These are phyloP conservation scores for Candida sp. DNA, from an alignment of 1,139 yeast species.

Conservation along the genomic window DNA sequence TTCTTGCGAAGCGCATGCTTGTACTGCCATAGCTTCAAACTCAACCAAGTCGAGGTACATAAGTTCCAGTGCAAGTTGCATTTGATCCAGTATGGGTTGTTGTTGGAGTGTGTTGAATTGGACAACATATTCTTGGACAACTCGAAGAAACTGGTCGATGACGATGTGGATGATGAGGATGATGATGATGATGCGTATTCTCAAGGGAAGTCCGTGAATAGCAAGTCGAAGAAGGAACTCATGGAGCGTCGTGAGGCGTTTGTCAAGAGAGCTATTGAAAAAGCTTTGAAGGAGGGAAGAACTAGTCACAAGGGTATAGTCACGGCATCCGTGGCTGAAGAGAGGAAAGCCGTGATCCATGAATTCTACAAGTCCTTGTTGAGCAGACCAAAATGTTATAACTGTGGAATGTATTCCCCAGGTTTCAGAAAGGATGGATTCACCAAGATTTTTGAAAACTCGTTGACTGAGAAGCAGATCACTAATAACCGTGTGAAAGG, in stretches of 20 bases:
- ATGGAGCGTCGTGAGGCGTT: constrained; percentile 66
- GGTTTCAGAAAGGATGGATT: constrained; percentile 94
- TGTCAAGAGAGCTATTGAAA: constrained; percentile 71
- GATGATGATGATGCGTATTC: constrained; percentile 20
- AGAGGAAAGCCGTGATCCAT: constrained; percentile 77
- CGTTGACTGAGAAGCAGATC: constrained; percentile 80
- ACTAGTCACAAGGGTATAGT: constrained; percentile 68
- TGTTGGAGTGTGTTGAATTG: constrained; percentile 75
- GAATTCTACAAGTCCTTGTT: constrained; percentile 77
- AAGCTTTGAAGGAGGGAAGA: constrained; percentile 81
- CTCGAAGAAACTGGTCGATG: constrained; percentile 33
- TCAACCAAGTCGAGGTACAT: constrained; percentile 72
- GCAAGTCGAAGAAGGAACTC: constrained; percentile 49
- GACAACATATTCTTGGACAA: constrained; percentile 59
- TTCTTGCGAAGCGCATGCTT: constrained; percentile 86
- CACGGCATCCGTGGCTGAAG: constrained; percentile 87
- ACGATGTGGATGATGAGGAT: constrained; percentile 40
- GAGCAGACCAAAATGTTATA: constrained; percentile 87
- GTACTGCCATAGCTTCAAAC: constrained; percentile 86
- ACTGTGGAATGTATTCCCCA: constrained; percentile 96
- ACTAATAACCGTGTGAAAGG: constrained; percentile 87
- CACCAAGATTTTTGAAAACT: constrained; percentile 88
- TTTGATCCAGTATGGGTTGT: constrained; percentile 86
- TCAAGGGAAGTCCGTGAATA: constrained; percentile 25
- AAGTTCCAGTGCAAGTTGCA: constrained; percentile 77